Conservation (phyloP, 306 rosid genomes). For the Sechiopsis laciniata region DNA sequence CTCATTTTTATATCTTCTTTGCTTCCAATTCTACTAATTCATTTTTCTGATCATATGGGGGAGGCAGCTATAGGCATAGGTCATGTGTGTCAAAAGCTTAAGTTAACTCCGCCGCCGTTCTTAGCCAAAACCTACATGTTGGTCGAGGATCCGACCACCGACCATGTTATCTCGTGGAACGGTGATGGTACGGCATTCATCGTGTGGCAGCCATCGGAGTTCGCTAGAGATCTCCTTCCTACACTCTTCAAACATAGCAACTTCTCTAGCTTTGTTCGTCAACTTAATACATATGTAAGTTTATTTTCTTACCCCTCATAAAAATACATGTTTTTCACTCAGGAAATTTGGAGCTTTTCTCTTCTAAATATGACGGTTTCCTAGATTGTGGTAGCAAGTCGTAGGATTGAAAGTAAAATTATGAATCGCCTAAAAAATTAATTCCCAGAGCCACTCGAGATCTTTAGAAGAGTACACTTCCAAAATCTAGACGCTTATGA, state of each 20-base stretch:
- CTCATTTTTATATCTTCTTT: background rate
- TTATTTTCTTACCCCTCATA: background rate
- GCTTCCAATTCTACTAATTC: background rate
- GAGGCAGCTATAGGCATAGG: background rate
- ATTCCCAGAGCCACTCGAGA: too few species aligned
- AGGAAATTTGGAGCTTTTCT: too few species aligned
- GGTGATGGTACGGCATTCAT: constrained; percentile 64
- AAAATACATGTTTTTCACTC: too few species aligned
- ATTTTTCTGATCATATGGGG: constrained; percentile 29
- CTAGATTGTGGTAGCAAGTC: too few species aligned
- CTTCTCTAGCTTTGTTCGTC: constrained; percentile 95
- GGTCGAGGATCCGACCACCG: constrained; percentile 69
- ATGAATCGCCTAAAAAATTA: too few species aligned
- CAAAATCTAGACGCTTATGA: too few species aligned
- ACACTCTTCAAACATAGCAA: constrained; percentile 94
- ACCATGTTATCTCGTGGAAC: constrained; percentile 67
- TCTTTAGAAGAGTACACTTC: too few species aligned
- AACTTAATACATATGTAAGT: constrained; percentile 86
- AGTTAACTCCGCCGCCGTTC: constrained; percentile 75
- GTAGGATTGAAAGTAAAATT: too few species aligned
- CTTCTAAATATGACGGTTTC: too few species aligned
- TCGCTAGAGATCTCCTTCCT: constrained; percentile 87
- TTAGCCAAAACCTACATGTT: constrained; percentile 78
- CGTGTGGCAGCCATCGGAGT: constrained; percentile 93
- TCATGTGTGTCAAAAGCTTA: constrained; percentile 33